phyloP scores from a whole-genome alignment of 2,329 filamentous ascomycete species.

The Pseudocercospora fijiensis region DNA sequence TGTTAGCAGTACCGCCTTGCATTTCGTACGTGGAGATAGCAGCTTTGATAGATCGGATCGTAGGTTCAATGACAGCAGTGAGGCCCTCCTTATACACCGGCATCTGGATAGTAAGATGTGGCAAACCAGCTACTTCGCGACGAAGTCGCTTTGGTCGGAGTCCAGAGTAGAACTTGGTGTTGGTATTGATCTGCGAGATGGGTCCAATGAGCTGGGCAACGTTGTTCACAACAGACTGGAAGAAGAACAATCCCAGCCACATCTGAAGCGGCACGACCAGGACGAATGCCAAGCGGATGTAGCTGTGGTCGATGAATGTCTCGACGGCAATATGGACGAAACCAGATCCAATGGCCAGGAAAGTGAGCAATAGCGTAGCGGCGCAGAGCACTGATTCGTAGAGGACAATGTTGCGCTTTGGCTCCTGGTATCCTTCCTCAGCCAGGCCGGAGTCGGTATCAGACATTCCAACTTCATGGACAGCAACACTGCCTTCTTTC shows the following conservation, averaged over 20 bases:
- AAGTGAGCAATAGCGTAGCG: slow-evolving; percentile 54
- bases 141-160: slow-evolving; percentile 42
- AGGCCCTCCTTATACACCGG: slow-evolving; percentile 48
- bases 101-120: slow-evolving; percentile 57
- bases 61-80: slow-evolving; percentile 41
- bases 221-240: slow-evolving; percentile 46
- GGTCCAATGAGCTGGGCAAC: slow-evolving; percentile 47
- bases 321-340: slow-evolving; percentile 58
- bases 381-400: slow-evolving; percentile 57
- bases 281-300: slow-evolving; percentile 56
- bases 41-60: slow-evolving; percentile 41
- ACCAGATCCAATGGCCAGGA: slow-evolving; percentile 57
- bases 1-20: slow-evolving; percentile 64
- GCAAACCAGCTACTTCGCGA: slow-evolving; percentile 39
- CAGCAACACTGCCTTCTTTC: slow-evolving; percentile 43
- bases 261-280: slow-evolving; percentile 55
- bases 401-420: slow-evolving; percentile 53
- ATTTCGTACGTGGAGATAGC: slow-evolving; percentile 54
- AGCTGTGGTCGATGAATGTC: slow-evolving; percentile 54
- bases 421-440: slow-evolving; percentile 40
- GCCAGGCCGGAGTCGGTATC: slow-evolving; percentile 40
- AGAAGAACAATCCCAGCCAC: slow-evolving; percentile 59
- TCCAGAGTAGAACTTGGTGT: slow-evolving; percentile 51
- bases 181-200: slow-evolving; percentile 45
- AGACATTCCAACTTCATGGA: slow-evolving; percentile 32